These are phyloP conservation scores for Kwoniella dejecticola DNA, from an alignment of 768 basidiomycete species.

Conservation along the genomic window DNA sequence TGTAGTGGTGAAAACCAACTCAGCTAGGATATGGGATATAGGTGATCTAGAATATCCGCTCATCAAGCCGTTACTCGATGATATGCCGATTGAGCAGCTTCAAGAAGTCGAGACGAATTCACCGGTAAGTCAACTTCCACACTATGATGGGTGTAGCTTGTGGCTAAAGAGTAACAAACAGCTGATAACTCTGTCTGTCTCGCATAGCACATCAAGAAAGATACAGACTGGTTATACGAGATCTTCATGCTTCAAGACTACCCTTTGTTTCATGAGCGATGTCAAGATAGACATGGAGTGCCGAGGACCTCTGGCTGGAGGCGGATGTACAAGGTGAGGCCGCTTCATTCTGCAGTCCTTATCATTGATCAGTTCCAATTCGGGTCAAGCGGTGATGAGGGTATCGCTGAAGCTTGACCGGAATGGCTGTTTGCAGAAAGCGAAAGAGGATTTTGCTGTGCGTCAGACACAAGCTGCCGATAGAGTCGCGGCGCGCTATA, in stretches of 20 bases:
- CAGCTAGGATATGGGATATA: conserved; percentile 38
- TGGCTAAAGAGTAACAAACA: neutral
- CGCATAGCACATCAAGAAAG: conserved; percentile 40
- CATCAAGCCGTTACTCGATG: conserved; percentile 34
- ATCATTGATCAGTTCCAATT: too few relatives aligned
- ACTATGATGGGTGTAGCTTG: neutral
- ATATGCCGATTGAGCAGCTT: conserved; percentile 40
- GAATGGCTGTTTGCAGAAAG: conserved; percentile 45
- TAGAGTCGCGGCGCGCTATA: conserved; percentile 37
- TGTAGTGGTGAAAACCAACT: conserved; percentile 36
- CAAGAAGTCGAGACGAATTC: conserved; percentile 36
- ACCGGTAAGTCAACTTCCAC: conserved; percentile 27
- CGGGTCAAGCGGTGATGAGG: too few relatives aligned
- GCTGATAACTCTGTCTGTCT: neutral
- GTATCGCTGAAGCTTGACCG: too few relatives aligned
- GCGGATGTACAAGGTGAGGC: conserved; percentile 43
- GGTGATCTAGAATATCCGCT: conserved; percentile 40
- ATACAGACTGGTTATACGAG: conserved; percentile 51
- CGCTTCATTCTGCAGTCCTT: too few relatives aligned
- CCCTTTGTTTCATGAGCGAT: conserved; percentile 35
- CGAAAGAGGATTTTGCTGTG: conserved; percentile 36
- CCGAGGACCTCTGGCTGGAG: conserved; percentile 43
- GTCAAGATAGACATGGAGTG: conserved; percentile 30
- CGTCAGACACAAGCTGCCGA: conserved; percentile 29
- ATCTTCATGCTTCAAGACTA: conserved; percentile 33